Evolutionary conservation across 345 rosid species (phyloP), one percentile per base, ranked within the genome.

Genomic region (Syzygium oleosum): DNA sequence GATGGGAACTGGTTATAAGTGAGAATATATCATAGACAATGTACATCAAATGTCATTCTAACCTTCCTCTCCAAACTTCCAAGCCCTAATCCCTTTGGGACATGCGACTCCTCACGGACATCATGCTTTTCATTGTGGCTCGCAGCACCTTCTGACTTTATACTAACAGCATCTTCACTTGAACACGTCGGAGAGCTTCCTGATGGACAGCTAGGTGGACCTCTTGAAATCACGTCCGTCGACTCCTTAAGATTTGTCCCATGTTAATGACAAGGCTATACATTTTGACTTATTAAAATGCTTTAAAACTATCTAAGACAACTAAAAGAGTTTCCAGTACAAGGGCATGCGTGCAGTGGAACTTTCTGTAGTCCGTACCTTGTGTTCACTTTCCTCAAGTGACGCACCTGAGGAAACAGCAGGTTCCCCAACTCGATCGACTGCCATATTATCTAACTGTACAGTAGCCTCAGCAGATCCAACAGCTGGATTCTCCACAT

Each of bases 61-160:
- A 97, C 99, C 99, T 95, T 98, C 79, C 94, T 94, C 58, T 95
- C 98, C 92, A 98, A 91, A 89, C 95, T 88, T 51, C 97, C 98
- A 87, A 96, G 89, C 86, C 98, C 99, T 91, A 98, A 92, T 86
- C 99, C 99, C 90, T 96, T 95, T 51, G 99, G 99, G 22, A 89
- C 91, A 38, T 63, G 43, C 86, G 92, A 84, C 80, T 92, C 90
- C 56, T 92, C 93, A 55, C 87, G 52, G 90, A 65, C 58, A 88
- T 91, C 93, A 87, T 88, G 89, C 79, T 79, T 88, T 90, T 90
- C 92, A 85, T 91, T 59, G 86, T 92, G 90, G 88, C 91, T 92
- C 21, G 88, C 86, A 59, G 90, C 86, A 85, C 83, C 93, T 91
- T 93, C 94, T 58, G 85, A 87, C 87, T 91, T 92, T 79, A 86